These are phyloP conservation scores for Gossypium trilobum DNA, from an alignment of 441 rosid species.

Conservation along the genomic window DNA sequence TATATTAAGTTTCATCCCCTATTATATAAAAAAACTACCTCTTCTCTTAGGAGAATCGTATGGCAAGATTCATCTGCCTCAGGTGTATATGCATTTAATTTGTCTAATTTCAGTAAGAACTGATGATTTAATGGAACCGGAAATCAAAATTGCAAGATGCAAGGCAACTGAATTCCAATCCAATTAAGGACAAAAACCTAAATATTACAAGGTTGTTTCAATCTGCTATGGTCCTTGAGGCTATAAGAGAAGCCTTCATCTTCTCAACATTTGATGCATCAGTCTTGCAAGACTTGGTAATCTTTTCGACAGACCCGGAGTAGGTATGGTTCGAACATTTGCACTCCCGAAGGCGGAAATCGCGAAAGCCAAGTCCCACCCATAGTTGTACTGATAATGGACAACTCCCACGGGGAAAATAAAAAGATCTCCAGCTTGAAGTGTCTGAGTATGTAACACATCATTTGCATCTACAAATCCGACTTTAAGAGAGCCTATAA, in stretches of 20 bases:
- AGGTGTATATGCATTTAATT: too few species aligned
- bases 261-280: neutral
- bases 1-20: too few species aligned
- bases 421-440: neutral
- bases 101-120: too few species aligned
- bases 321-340: neutral
- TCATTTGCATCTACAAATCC: neutral
- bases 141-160: slow-evolving; percentile 25
- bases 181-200: neutral
- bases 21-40: too few species aligned
- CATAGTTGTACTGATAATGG: neutral
- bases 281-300: neutral
- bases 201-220: neutral
- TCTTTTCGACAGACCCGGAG: neutral
- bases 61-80: too few species aligned
- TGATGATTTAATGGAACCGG: too few species aligned
- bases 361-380: neutral
- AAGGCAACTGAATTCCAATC: slow-evolving; percentile 31
- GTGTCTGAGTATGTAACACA: neutral
- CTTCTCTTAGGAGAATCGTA: too few species aligned
- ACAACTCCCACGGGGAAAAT: neutral
- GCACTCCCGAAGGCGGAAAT: neutral
- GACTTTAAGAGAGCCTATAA: slow-evolving; percentile 1
- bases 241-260: neutral
- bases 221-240: neutral